Conservation (phyloP, 225 moss, liverwort and hornwort genomes). For the Pseudisothecium myosuroides region DNA sequence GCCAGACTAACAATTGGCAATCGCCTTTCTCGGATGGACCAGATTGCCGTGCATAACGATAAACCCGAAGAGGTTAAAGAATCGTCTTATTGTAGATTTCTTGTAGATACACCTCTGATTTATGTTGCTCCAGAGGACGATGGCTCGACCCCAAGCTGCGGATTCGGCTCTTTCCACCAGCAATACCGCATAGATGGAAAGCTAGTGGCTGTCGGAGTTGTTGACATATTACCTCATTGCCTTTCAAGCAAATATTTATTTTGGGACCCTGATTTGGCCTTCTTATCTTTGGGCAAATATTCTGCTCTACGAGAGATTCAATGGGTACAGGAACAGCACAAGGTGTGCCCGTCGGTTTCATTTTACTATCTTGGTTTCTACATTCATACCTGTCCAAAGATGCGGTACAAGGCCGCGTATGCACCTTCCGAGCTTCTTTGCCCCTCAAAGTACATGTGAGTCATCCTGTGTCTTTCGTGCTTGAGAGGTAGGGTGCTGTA, state of each 20-base stretch:
- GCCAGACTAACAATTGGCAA: background rate
- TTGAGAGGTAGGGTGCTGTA: background rate
- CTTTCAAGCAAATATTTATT: constrained; percentile 98
- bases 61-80: constrained; percentile 66
- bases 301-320: constrained; percentile 81
- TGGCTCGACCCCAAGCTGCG: constrained; percentile 75
- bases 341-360: constrained; percentile 45
- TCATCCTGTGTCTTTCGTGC: background rate
- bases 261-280: constrained; percentile 96
- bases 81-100: constrained; percentile 61
- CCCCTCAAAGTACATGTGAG: constrained; percentile 65
- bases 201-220: constrained; percentile 89
- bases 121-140: constrained; percentile 55
- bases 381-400: constrained; percentile 97
- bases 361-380: constrained; percentile 97
- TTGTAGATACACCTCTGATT: constrained; percentile 77
- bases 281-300: constrained; percentile 82
- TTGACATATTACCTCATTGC: constrained; percentile 83
- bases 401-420: constrained; percentile 94
- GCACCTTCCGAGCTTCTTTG: constrained; percentile 96
- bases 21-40: constrained; percentile 8
- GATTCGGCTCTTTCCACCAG: constrained; percentile 98
- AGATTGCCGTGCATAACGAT: constrained; percentile 86
- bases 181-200: constrained; percentile 80
- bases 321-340: constrained; percentile 76